Evolutionary conservation across 1,139 yeast species (phyloP).

Genomic region (Debaryomycetaceae sp.): DNA sequence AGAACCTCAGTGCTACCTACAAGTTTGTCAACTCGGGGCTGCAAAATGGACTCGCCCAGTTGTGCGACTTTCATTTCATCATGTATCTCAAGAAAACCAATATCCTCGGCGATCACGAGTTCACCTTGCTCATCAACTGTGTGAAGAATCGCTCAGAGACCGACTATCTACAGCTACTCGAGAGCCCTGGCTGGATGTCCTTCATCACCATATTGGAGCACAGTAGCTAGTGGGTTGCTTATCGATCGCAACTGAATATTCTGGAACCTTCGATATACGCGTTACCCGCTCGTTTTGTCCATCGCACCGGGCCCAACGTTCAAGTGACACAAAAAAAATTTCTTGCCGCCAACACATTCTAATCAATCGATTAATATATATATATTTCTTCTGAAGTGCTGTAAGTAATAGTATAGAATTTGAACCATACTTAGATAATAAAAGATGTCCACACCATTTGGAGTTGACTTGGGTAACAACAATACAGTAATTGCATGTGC

Average conservation of each 20-base stretch:
- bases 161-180: constrained; percentile 53
- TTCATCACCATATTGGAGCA: constrained; percentile 56
- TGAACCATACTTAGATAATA: background rate
- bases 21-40: constrained; percentile 42
- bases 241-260: constrained; percentile 5
- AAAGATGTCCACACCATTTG: constrained; percentile 75
- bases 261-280: constrained; percentile 6
- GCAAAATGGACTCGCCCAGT: constrained; percentile 38
- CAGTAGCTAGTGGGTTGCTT: constrained; percentile 13
- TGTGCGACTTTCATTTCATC: constrained; percentile 72
- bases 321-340: constrained; percentile 3
- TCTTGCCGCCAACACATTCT: constrained; percentile 5
- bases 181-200: constrained; percentile 76
- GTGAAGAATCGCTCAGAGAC: constrained; percentile 35
- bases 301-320: background rate
- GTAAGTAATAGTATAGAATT: background rate
- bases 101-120: constrained; percentile 52
- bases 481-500: constrained; percentile 96
- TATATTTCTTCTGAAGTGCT: background rate
- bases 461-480: constrained; percentile 96
- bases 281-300: constrained; percentile 3
- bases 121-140: constrained; percentile 41
- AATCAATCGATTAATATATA: background rate
- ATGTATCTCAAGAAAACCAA: constrained; percentile 52
- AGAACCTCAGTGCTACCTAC: constrained; percentile 48